Conservation (phyloP, 2,329 filamentous ascomycete species). For the Botryotinia convoluta region DNA sequence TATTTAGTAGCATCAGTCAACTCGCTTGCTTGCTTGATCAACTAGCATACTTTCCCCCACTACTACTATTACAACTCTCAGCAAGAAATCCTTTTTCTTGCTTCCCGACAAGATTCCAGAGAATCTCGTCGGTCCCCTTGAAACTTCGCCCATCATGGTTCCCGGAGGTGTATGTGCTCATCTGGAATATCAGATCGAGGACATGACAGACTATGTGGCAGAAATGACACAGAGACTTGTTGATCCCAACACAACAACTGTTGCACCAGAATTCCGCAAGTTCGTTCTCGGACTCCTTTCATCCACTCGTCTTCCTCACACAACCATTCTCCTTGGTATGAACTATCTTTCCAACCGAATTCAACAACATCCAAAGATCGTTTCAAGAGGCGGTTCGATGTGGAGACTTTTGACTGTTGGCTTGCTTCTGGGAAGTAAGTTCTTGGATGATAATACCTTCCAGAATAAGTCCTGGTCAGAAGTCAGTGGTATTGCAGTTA, state of each 20-base stretch:
- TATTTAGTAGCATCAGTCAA: constrained; percentile 13
- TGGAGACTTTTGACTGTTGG: constrained; percentile 69
- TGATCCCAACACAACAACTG: constrained; percentile 56
- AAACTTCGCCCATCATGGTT: constrained; percentile 35
- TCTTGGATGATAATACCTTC: constrained; percentile 75
- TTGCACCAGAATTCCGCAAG: constrained; percentile 65
- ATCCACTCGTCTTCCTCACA: constrained; percentile 68
- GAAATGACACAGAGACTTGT: constrained; percentile 69
- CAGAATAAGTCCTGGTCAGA: constrained; percentile 77
- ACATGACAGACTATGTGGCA: constrained; percentile 74
- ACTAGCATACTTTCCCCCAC: neutral
- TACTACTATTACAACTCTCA: neutral
- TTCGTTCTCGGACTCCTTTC: constrained; percentile 72
- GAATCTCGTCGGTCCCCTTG: constrained; percentile 34
- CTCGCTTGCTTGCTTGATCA: constrained; percentile 11
- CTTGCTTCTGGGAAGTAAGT: constrained; percentile 71
- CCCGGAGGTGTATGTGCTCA: constrained; percentile 67
- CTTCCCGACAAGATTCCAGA: constrained; percentile 35
- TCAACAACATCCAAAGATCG: constrained; percentile 52
- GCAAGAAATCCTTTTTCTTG: constrained; percentile 35
- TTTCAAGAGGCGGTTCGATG: constrained; percentile 53
- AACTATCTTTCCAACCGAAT: constrained; percentile 64
- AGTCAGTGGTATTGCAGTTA: constrained; percentile 68
- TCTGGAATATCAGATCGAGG: constrained; percentile 74
- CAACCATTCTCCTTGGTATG: constrained; percentile 68